A percentile compares a stretch with the other conserved stretches of the same genome.
Evolutionary conservation across 495 filamentous ascomycete species (phyloP).

Genomic region (Penicillium herquei): DNA sequence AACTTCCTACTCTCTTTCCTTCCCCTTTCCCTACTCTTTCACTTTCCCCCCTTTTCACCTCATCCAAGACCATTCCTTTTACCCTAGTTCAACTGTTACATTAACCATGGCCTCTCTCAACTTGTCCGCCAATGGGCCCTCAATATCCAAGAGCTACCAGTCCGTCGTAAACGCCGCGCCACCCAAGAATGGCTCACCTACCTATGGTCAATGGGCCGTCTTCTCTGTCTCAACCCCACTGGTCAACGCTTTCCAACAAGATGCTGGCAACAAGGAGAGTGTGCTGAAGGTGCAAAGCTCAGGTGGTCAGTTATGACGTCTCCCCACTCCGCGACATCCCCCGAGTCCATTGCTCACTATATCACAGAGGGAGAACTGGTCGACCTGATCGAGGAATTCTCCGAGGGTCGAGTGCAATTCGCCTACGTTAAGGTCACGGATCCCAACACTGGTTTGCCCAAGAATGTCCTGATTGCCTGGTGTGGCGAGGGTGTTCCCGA

Average conservation of each 20-base stretch:
- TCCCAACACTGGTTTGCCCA: conserved; percentile 85
- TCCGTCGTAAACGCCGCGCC: conserved; percentile 73
- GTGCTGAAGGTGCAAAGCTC: conserved; percentile 89
- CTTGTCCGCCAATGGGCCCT: conserved; percentile 82
- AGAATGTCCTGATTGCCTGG: conserved; percentile 93
- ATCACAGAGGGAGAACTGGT: conserved; percentile 82
- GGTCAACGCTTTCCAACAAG: conserved; percentile 83
- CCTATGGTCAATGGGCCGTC: conserved; percentile 83
- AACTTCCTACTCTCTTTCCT: too few species aligned
- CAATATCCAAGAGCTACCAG: conserved; percentile 90
- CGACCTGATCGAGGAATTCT: conserved; percentile 98
- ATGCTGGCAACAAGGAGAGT: conserved; percentile 82
- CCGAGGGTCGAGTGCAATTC: conserved; percentile 93
- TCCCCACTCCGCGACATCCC: background rate
- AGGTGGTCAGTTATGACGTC: conserved; percentile 62
- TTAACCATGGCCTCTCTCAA: conserved; percentile 85
- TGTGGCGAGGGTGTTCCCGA: conserved; percentile 98
- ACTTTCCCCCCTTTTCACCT: background rate
- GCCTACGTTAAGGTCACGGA: conserved; percentile 96
- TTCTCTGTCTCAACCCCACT: conserved; percentile 90
- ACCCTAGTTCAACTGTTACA: background rate
- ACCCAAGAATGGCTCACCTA: conserved; percentile 58
- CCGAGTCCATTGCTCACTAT: background rate
- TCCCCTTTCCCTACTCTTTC: background rate
- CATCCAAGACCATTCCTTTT: background rate